Evolutionary conservation across 2,329 filamentous ascomycete species (phyloP).

Genomic region (Colletotrichum sp.): DNA sequence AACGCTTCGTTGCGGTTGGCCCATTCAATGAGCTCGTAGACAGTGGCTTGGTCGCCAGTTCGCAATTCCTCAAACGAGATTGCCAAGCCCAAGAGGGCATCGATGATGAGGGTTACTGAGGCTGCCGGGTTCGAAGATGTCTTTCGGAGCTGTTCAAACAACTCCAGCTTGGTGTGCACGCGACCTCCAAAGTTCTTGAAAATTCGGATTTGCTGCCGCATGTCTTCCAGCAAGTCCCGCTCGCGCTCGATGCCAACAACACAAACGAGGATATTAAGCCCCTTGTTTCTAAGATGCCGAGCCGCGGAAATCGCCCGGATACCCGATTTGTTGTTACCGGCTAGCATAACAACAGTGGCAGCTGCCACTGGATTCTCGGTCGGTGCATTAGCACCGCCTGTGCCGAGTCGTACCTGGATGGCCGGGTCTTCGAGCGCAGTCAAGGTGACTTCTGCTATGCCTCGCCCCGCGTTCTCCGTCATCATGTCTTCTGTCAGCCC

Average conservation of each 20-base stretch:
- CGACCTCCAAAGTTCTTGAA: slow-evolving; percentile 84
- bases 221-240: slow-evolving; percentile 78
- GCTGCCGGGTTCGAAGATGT: slow-evolving; percentile 31
- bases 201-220: slow-evolving; percentile 81
- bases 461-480: slow-evolving; percentile 87
- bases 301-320: slow-evolving; percentile 84
- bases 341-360: slow-evolving; percentile 73
- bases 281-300: slow-evolving; percentile 85
- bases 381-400: slow-evolving; percentile 33
- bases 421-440: slow-evolving; percentile 68
- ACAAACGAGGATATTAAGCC: slow-evolving; percentile 80
- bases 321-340: slow-evolving; percentile 92
- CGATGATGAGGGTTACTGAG: slow-evolving; percentile 81
- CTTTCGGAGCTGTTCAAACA: slow-evolving; percentile 65
- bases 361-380: slow-evolving; percentile 28
- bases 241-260: slow-evolving; percentile 86
- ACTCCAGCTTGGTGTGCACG: slow-evolving; percentile 65
- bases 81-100: slow-evolving; percentile 86
- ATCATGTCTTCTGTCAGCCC: slow-evolving; percentile 89
- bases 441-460: slow-evolving; percentile 84
- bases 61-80: slow-evolving; percentile 88
- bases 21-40: slow-evolving; percentile 92
- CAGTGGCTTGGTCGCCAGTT: slow-evolving; percentile 80
- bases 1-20: slow-evolving; percentile 85
- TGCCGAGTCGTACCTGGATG: slow-evolving; percentile 59